Base-by-base conservation (phyloP, 129 eudicot species). In the Scalesia atractyloides region DNA sequence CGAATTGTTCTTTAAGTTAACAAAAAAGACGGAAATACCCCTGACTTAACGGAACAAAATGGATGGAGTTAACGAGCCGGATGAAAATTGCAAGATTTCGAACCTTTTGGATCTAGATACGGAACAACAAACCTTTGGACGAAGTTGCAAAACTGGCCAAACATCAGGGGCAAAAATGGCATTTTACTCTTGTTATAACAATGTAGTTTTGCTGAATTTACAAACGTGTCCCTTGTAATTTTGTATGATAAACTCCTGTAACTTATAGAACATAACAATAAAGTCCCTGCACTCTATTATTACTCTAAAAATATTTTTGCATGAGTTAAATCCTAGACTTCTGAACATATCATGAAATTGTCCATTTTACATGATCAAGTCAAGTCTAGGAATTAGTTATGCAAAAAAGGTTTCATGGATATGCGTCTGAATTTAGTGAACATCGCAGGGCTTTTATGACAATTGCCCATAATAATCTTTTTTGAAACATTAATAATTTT, bases 241-340 rank as follows among this genome's bases (percentile, higher is more conserved):
- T 5, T 15, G 43, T 24, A 59, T 5, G 65, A 30, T 56, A 56
- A 20, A 56, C 20, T 16, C 33, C 15, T 56, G n/a, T 19, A 56
- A 56, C n/a, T 20, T 56, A 9, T 56, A 22, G 20, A 56, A 20
- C 14, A 17, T 17, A 53, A 53, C 13, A 18, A 53, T 53, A 18
- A 53, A 53, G 24, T 53, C 56, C 56, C 64, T 58, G 16, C 37
- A 58, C 64, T 58, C 5, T 58, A 24, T 58, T 58, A 58, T 24
- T 26, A 24, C 5, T 41, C 39, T 24, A 20, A 56, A 56, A 20
- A 24, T 54, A 54, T 19, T 54, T 54, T 20, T 54, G 20, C 22
- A 14, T 15, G 17, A 50, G 4, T 15, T 3, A 50, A 3, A 14
- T 17, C 56, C 18, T 14, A n/a, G 33, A 54, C 61, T 54, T 54